These are phyloP conservation scores for Curvularia spicifera DNA, from an alignment of 2,329 filamentous ascomycete species.

Conservation along the genomic window DNA sequence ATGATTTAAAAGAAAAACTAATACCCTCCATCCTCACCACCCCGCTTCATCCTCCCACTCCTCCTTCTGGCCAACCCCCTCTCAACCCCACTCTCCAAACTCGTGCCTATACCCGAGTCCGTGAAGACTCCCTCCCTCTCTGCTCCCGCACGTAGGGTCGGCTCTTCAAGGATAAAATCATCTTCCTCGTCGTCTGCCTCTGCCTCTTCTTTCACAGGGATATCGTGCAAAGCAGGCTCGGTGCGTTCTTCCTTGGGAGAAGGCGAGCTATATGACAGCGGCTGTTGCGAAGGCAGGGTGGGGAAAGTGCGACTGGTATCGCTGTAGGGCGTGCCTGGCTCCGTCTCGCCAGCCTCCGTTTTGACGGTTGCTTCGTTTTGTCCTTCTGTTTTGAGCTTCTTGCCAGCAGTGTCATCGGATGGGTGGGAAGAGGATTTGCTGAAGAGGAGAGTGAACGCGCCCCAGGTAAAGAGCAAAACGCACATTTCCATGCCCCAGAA, in stretches of 20 bases:
- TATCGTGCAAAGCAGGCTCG: conserved; percentile 24
- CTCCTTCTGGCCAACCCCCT: conserved; percentile 23
- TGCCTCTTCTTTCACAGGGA: conserved; percentile 35
- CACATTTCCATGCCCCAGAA: conserved; percentile 82
- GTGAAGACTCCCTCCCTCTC: conserved; percentile 27
- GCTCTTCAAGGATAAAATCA: conserved; percentile 51
- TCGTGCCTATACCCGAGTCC: conserved; percentile 58
- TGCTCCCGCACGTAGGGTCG: conserved; percentile 14
- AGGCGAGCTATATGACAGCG: conserved; percentile 48
- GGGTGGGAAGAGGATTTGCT: conserved; percentile 6
- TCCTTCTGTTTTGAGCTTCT: background rate
- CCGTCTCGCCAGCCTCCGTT: conserved; percentile 19
- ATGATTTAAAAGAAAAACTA: background rate
- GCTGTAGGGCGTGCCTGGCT: conserved; percentile 44
- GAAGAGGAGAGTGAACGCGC: conserved; percentile 57
- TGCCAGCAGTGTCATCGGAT: background rate
- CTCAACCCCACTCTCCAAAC: conserved; percentile 48
- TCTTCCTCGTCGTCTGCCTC: conserved; percentile 56
- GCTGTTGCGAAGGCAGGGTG: conserved; percentile 53
- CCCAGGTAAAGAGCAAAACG: conserved; percentile 71
- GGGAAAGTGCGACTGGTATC: conserved; percentile 59
- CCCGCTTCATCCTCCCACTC: conserved; percentile 12
- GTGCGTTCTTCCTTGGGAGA: conserved; percentile 29
- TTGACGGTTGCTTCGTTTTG: conserved; percentile 14
- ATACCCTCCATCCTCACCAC: background rate